These are phyloP conservation scores for Amesomyces nigricolor DNA, from an alignment of 2,329 filamentous ascomycete genomes.

Conservation along the genomic window DNA sequence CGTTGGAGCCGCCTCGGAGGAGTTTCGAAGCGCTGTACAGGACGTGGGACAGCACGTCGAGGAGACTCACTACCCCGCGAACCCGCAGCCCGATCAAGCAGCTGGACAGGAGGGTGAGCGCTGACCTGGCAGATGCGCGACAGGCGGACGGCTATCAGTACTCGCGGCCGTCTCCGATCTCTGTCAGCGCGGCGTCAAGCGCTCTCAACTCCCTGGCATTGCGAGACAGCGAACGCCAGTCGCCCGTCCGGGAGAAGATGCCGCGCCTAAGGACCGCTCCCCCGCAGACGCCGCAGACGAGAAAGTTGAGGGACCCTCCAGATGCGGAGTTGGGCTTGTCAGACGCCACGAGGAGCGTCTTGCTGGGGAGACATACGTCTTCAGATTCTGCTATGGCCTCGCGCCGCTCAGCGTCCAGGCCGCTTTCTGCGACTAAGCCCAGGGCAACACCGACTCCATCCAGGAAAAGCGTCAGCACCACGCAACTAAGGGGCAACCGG, in stretches of 20 bases:
- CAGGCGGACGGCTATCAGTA: conserved; percentile 38
- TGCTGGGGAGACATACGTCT: conserved; percentile 9
- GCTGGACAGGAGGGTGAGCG: conserved; percentile 29
- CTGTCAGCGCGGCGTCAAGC: conserved; percentile 52
- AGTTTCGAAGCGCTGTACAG: conserved; percentile 29
- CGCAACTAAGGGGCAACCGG: conserved; percentile 1
- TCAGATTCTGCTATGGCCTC: conserved; percentile 20
- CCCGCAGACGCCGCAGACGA: conserved; percentile 18
- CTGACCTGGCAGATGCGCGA: conserved; percentile 30
- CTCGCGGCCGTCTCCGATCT: conserved; percentile 42
- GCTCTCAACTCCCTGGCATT: conserved; percentile 38
- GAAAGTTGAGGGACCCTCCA: conserved; percentile 9
- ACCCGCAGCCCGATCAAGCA: conserved; percentile 29
- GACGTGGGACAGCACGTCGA: conserved; percentile 52
- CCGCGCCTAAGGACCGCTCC: conserved; percentile 17
- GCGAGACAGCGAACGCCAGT: conserved; percentile 20
- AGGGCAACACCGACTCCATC: conserved; percentile 10
- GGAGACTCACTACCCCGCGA: conserved; percentile 42
- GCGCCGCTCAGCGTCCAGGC: conserved; percentile 8
- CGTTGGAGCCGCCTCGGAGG: conserved; percentile 27
- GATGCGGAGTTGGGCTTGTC: conserved; percentile 7
- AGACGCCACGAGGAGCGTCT: neutral
- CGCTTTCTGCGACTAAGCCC: conserved; percentile 7
- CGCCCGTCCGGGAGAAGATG: conserved; percentile 13
- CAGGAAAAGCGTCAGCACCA: conserved; percentile 6